These are phyloP conservation scores for Cydonia oblonga DNA, from an alignment of 331 rosid species.

Conservation along the genomic window DNA sequence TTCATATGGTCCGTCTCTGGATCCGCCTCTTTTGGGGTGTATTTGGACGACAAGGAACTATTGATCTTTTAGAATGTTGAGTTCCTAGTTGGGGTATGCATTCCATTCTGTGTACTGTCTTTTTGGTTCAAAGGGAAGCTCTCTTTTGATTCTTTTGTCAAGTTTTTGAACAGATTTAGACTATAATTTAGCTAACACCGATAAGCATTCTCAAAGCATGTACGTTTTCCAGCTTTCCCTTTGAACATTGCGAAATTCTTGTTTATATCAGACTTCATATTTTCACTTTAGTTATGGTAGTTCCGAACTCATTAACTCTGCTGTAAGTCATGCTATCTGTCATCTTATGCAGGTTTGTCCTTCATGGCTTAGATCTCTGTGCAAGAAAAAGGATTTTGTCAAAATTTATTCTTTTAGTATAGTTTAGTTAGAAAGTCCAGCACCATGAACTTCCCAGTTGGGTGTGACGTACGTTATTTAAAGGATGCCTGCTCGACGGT, in stretches of 20 bases:
- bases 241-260: background rate
- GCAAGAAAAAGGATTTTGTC: background rate
- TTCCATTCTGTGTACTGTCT: too few relatives aligned
- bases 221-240: background rate
- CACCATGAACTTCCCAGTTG: background rate
- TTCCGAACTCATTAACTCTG: background rate
- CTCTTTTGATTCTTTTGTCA: too few relatives aligned
- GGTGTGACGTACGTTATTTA: background rate
- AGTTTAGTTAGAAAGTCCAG: background rate
- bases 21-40: too few relatives aligned
- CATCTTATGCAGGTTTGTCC: background rate
- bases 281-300: background rate
- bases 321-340: background rate
- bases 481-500: background rate
- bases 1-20: too few relatives aligned
- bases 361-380: background rate
- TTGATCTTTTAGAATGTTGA: too few relatives aligned
- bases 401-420: background rate
- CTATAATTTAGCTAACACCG: background rate
- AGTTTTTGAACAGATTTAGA: too few relatives aligned
- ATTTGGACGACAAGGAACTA: too few relatives aligned
- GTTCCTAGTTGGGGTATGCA: too few relatives aligned
- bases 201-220: background rate
- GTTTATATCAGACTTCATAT: background rate
- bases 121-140: too few relatives aligned